Percentiles rank a stretch among this genome's conserved stretches.
phyloP scores from a whole-genome alignment of 2,329 filamentous ascomycete genomes.

The Curvularia lunata region DNA sequence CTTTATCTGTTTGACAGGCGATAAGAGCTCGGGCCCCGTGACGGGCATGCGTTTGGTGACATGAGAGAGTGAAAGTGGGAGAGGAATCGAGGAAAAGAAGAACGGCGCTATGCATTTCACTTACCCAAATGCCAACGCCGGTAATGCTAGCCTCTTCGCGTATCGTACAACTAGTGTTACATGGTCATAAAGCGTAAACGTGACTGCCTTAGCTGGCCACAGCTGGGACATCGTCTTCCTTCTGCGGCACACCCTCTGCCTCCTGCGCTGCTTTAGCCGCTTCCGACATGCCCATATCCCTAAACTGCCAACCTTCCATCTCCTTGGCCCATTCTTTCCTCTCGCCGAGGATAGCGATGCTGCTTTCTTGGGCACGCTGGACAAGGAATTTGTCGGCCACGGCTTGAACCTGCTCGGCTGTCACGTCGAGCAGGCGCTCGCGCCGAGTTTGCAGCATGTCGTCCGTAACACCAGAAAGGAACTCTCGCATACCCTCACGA shows the following conservation, averaged over 20 bases:
- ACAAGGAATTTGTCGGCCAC: constrained; percentile 85
- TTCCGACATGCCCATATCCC: constrained; percentile 70
- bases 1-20: neutral
- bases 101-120: constrained; percentile 20
- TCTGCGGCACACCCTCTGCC: constrained; percentile 25
- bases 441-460: constrained; percentile 87
- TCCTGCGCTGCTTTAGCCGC: constrained; percentile 27
- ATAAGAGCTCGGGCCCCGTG: neutral
- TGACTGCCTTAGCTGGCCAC: constrained; percentile 9
- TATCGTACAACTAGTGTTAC: constrained; percentile 27
- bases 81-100: constrained; percentile 10
- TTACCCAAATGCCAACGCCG: constrained; percentile 16
- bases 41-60: neutral
- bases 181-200: constrained; percentile 6
- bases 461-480: constrained; percentile 82
- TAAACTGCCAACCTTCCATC: constrained; percentile 73
- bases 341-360: constrained; percentile 79
- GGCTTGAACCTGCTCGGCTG: constrained; percentile 75
- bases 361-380: constrained; percentile 67
- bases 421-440: constrained; percentile 86
- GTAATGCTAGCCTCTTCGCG: constrained; percentile 22
- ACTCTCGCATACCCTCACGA: constrained; percentile 83
- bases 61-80: neutral
- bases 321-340: constrained; percentile 74
- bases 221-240: constrained; percentile 25